These are phyloP conservation scores for Iris pallida DNA, from an alignment of 116 monocot genomes.

Conservation along the genomic window DNA sequence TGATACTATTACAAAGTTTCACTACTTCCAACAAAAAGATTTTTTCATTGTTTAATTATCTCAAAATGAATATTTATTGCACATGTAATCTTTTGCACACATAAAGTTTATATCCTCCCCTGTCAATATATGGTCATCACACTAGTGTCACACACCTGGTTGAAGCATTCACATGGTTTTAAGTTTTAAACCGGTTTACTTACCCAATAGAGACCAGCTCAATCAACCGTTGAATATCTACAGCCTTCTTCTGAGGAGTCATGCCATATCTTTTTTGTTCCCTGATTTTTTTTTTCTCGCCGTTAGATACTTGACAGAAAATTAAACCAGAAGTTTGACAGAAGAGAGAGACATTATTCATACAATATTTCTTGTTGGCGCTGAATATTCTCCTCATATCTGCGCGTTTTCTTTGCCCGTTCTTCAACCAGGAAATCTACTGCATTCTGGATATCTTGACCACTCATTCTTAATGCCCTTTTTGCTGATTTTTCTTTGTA, in stretches of 20 bases:
- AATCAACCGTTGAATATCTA: conserved; percentile 62
- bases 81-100: too few relatives aligned
- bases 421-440: conserved; percentile 86
- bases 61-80: too few relatives aligned
- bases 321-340: background rate
- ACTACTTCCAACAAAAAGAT: too few relatives aligned
- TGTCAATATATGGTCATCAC: too few relatives aligned
- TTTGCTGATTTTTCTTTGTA: conserved; percentile 71
- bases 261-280: conserved; percentile 78
- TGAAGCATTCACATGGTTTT: too few relatives aligned
- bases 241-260: conserved; percentile 66
- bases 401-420: conserved; percentile 43
- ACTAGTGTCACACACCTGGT: too few relatives aligned
- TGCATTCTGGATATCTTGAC: conserved; percentile 69
- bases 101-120: too few relatives aligned
- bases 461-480: conserved; percentile 81
- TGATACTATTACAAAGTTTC: too few relatives aligned
- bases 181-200: background rate
- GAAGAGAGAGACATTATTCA: background rate
- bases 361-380: conserved; percentile 50
- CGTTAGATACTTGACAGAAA: background rate
- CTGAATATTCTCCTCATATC: conserved; percentile 49
- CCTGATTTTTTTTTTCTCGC: conserved; percentile 29
- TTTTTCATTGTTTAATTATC: too few relatives aligned
- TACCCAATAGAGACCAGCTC: conserved; percentile 90